Percentiles rank a stretch among this genome's conserved stretches.
These are phyloP conservation scores for Sporothrix inflata DNA, from an alignment of 2,329 filamentous ascomycete species.

Conservation along the genomic window DNA sequence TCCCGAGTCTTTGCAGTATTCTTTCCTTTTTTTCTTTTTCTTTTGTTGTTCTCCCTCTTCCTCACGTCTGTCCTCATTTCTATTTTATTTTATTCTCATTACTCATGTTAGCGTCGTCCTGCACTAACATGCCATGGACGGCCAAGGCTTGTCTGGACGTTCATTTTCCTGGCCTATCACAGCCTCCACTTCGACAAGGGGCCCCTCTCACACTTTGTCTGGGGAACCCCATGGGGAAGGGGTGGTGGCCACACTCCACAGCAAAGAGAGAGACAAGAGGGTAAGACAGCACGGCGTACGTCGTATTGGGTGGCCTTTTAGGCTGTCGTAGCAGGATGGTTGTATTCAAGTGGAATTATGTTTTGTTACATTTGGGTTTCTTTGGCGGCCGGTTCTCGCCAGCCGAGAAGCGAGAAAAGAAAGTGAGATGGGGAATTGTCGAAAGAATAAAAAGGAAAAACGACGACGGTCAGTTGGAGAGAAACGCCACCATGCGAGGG, in stretches of 20 bases:
- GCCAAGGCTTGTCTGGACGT: not conserved
- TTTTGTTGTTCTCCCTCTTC: too few species aligned
- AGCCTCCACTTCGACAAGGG: not conserved
- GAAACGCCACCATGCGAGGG: not conserved
- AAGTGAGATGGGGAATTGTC: too few species aligned
- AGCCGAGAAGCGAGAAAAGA: not conserved
- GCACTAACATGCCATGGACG: not conserved
- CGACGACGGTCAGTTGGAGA: not conserved
- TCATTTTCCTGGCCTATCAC: not conserved
- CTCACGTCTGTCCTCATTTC: not conserved
- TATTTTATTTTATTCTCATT: not conserved
- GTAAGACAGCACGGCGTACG: too few species aligned
- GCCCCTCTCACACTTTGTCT: too few species aligned
- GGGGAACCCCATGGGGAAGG: slow-evolving; percentile 1
- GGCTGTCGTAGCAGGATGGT: too few species aligned
- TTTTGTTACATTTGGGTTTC: not conserved
- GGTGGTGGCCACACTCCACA: not conserved
- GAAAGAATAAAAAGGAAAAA: not conserved
- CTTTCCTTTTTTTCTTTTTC: not conserved
- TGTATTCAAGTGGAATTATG: too few species aligned
- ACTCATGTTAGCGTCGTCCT: not conserved
- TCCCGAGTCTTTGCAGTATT: not conserved
- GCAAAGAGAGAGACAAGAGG: too few species aligned
- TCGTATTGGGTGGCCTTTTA: too few species aligned
- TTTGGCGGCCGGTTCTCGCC: not conserved